phyloP scores from a whole-genome alignment of 306 rosid species.

The Datisca glomerata region DNA sequence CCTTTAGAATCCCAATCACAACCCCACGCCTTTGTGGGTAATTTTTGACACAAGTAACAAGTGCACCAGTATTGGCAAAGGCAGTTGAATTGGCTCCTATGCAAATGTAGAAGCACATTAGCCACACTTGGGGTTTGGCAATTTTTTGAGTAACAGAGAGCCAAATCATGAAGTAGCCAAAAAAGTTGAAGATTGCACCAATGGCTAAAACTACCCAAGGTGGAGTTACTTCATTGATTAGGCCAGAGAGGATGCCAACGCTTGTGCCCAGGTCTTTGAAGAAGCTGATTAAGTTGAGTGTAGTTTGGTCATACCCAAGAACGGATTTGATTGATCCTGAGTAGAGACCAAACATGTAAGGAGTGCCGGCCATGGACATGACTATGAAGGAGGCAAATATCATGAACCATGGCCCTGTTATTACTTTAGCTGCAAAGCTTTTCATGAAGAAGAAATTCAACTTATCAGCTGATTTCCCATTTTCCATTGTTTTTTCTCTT shows the following conservation, averaged over 20 bases:
- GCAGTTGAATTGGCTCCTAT: conserved; percentile 44
- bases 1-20: conserved; percentile 40
- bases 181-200: conserved; percentile 35
- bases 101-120: conserved; percentile 38
- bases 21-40: conserved; percentile 40
- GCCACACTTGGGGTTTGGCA: conserved; percentile 32
- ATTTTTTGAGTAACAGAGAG: conserved; percentile 27
- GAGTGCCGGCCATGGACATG: conserved; percentile 73
- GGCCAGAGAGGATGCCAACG: conserved; percentile 57
- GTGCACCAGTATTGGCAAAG: conserved; percentile 44
- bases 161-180: conserved; percentile 57
- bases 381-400: conserved; percentile 58
- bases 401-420: conserved; percentile 69
- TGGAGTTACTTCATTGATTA: conserved; percentile 68
- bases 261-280: conserved; percentile 79
- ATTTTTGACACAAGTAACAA: conserved; percentile 45
- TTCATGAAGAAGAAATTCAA: conserved; percentile 17
- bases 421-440: conserved; percentile 21
- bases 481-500: too few species aligned
- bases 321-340: conserved; percentile 39
- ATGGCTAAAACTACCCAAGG: conserved; percentile 50
- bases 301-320: conserved; percentile 72
- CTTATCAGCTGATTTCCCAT: too few species aligned
- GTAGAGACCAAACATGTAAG: conserved; percentile 72
- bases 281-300: conserved; percentile 69